Evolutionary conservation across 2,329 filamentous ascomycete species (phyloP), one percentile per base, ranked within the genome.

Genomic region (Penicillium sp.): DNA sequence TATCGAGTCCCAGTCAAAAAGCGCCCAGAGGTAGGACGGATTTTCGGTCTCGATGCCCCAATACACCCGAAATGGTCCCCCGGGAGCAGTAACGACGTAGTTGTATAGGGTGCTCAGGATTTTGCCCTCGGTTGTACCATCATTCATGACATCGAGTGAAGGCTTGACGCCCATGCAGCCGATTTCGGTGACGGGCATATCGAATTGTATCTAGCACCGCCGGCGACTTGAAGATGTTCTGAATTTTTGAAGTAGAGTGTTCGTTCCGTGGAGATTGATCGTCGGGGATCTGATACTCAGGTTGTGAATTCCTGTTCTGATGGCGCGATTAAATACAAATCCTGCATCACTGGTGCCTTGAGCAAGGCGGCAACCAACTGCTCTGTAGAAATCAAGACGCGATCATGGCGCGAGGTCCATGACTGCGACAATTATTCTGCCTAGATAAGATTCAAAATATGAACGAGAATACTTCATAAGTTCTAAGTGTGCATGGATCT

Each of bases 151-250:
- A 28, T 52, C 49, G 15, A 52, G 14, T 38, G 49, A 52, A 39
- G 49, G 49, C 35, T 39, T 25, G 10, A 52, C 49, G 37, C 49
- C 49, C 49, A 52, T 52, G 20, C 49, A 52, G 37, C 49, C 37
- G 12, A 52, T 8, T 22, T 52, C 49, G 15, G 37, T 52, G 12
- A 52, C 20, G 11, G 49, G 1, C 49, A 52, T 52, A 22, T 35
- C 35, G 45, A 14, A 35, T 6, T 20, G 10, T 34, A 8, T 17
- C 7, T n/a, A 7, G 10, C 45, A 4, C 6, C 8, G 15, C 28
- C 14, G 3, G 15, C 7, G 5, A 2, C n/a, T 49, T 1, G 2
- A 12, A 49, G 31, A 49, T 10, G 5, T 48, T 49, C 47, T 35
- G n/a, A 20, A 6, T 12, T 8, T 17, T 6, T 4, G 8, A 6